Percentiles rank a stretch among this genome's conserved stretches.
phyloP scores from a whole-genome alignment of 805 yeast species.

The Kuraishia ogatae region DNA sequence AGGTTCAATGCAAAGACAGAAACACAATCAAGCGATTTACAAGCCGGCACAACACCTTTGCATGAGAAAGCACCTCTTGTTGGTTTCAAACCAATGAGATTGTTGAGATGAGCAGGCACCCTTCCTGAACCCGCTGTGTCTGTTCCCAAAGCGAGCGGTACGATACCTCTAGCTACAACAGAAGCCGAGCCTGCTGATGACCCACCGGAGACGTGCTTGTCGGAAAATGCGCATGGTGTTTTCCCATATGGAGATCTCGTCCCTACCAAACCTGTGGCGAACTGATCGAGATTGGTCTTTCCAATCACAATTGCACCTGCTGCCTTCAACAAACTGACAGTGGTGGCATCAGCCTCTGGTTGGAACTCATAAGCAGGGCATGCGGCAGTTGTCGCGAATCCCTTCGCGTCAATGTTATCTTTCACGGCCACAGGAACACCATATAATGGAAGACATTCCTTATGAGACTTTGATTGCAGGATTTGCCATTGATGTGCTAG shows the following conservation, averaged over 20 bases:
- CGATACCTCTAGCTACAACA: conserved; percentile 83
- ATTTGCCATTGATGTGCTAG: conserved; percentile 71
- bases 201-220: conserved; percentile 85
- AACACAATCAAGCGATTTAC: conserved; percentile 89
- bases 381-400: conserved; percentile 86
- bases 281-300: conserved; percentile 92
- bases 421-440: conserved; percentile 96
- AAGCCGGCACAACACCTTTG: conserved; percentile 94
- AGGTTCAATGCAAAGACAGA: conserved; percentile 75
- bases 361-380: conserved; percentile 76
- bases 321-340: conserved; percentile 64
- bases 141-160: conserved; percentile 85
- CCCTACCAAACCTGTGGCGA: conserved; percentile 96
- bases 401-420: conserved; percentile 87
- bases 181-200: conserved; percentile 95
- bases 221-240: conserved; percentile 71
- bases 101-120: conserved; percentile 94
- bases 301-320: conserved; percentile 93
- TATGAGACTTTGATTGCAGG: conserved; percentile 53
- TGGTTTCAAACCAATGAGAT: conserved; percentile 87
- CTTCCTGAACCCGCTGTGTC: conserved; percentile 98
- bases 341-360: conserved; percentile 67
- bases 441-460: conserved; percentile 53
- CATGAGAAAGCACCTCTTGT: conserved; percentile 83
- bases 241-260: conserved; percentile 92